These are phyloP conservation scores for Leishmania arabica DNA, from an alignment of 208 protist genomes.

Conservation along the genomic window DNA sequence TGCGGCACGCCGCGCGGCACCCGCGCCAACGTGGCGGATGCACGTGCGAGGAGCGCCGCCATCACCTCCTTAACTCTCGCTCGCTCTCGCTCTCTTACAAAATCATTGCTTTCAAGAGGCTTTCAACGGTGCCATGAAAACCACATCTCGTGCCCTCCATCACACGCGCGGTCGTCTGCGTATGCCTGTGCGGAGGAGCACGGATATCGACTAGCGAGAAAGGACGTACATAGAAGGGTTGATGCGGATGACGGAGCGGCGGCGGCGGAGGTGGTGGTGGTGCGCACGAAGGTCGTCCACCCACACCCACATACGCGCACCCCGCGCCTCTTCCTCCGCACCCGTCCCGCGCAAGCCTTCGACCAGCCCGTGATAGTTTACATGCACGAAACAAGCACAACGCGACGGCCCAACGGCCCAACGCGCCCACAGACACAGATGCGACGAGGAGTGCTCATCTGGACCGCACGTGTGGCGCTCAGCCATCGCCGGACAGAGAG, in stretches of 20 bases:
- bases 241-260: background rate
- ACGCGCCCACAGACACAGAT: background rate
- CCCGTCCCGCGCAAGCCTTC: background rate
- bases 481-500: background rate
- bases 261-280: background rate
- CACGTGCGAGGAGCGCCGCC: background rate
- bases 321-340: background rate
- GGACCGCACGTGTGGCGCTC: no score
- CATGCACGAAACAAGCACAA: background rate
- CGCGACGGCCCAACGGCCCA: background rate
- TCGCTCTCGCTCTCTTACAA: background rate
- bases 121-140: background rate
- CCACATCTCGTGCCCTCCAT: background rate
- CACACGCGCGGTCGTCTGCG: background rate
- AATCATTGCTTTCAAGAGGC: background rate
- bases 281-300: background rate
- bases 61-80: background rate
- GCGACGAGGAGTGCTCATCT: background rate
- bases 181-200: background rate
- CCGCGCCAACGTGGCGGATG: background rate
- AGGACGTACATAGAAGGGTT: background rate
- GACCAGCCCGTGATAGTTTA: background rate
- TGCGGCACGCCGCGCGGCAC: background rate
- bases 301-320: background rate
- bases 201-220: background rate